Conservation (phyloP, 2,329 filamentous ascomycete species). For the Botryosphaeria dothidea region DNA sequence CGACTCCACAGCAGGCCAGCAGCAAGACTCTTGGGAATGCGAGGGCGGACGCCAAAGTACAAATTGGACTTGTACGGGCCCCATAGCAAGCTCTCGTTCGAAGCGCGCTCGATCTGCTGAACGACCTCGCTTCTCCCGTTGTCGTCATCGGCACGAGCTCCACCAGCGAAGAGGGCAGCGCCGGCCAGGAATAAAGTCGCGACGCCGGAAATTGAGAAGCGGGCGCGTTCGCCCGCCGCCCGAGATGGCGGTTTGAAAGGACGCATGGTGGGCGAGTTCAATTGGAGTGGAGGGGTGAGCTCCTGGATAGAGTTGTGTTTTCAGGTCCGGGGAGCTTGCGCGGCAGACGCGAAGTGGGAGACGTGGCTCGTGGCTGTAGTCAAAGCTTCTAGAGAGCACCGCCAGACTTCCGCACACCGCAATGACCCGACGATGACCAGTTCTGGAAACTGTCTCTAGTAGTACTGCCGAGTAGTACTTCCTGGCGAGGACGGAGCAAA, state of each 20-base stretch:
- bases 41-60: conserved; percentile 87
- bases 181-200: conserved; percentile 19
- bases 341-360: conserved; percentile 23
- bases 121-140: neutral
- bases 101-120: conserved; percentile 44
- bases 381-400: neutral
- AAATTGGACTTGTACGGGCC: conserved; percentile 92
- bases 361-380: conserved; percentile 8
- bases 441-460: too few relatives aligned
- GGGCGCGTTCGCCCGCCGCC: neutral
- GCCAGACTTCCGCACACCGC: conserved; percentile 11
- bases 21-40: conserved; percentile 77
- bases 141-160: conserved; percentile 22
- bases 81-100: conserved; percentile 89
- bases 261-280: conserved; percentile 26
- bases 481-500: too few relatives aligned
- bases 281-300: conserved; percentile 21
- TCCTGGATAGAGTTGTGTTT: conserved; percentile 24
- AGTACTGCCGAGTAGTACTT: too few relatives aligned
- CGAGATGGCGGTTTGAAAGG: conserved; percentile 22
- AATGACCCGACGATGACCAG: neutral
- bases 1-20: conserved; percentile 87
- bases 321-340: conserved; percentile 11
- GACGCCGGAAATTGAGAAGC: neutral
- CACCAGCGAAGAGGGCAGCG: conserved; percentile 29